These are phyloP conservation scores for Epichloe sibirici DNA, from an alignment of 2,329 filamentous ascomycete species.

Conservation along the genomic window DNA sequence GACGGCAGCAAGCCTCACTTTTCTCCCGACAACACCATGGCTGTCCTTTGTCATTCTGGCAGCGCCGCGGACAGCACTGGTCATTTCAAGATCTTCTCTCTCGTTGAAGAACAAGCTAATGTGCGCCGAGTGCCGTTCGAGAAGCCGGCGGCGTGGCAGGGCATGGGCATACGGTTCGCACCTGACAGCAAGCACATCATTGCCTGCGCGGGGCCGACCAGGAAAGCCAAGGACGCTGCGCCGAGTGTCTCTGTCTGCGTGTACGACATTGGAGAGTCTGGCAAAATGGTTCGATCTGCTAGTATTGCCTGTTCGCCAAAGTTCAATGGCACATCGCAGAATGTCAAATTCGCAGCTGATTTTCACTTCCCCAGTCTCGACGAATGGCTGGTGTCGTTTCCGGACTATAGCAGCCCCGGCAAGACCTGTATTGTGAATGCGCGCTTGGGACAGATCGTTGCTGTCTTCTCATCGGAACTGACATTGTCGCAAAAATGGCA, in stretches of 20 bases:
- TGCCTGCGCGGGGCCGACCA: constrained; percentile 2
- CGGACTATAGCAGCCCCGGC: constrained; percentile 3
- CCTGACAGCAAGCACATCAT: constrained; percentile 5
- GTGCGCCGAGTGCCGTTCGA: background rate
- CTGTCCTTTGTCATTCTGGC: background rate
- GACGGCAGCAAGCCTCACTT: constrained; percentile 4
- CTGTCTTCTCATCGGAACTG: constrained; percentile 2
- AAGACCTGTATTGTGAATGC: constrained; percentile 6
- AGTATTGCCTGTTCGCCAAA: background rate
- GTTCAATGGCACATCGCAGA: background rate
- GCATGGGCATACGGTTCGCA: constrained; percentile 3
- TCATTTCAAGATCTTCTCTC: background rate
- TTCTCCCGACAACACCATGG: constrained; percentile 4
- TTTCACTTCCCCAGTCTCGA: constrained; percentile 5
- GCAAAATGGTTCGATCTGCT: background rate
- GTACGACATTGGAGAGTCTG: background rate
- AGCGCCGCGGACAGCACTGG: background rate
- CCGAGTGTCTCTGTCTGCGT: constrained; percentile 4
- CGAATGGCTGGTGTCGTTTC: constrained; percentile 6
- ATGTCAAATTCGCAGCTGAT: constrained; percentile 1
- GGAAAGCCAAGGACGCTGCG: background rate
- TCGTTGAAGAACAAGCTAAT: background rate
- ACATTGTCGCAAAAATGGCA: constrained; percentile 5
- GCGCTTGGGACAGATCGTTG: constrained; percentile 4
- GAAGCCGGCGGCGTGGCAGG: constrained; percentile 1